These are phyloP conservation scores for Leccinum subspadiceum DNA, from an alignment of 1,284 basidiomycete genomes.

Conservation along the genomic window DNA sequence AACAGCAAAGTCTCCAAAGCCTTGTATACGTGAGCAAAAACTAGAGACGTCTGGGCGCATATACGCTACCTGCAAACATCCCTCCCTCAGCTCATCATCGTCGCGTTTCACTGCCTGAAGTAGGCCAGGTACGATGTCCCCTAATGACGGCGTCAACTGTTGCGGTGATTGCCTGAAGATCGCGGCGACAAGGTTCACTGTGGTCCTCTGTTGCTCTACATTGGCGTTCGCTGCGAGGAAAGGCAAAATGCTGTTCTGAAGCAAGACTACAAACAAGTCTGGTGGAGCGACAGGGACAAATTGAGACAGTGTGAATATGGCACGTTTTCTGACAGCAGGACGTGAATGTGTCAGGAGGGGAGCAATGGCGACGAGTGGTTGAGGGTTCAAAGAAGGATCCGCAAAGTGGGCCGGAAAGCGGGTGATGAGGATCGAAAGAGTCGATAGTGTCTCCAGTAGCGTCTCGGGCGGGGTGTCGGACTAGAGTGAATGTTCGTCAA, in stretches of 20 bases:
- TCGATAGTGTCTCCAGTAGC: constrained; percentile 85
- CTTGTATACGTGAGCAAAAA: constrained; percentile 26
- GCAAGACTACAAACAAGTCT: constrained; percentile 53
- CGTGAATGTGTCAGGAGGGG: constrained; percentile 76
- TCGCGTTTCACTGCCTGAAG: constrained; percentile 65
- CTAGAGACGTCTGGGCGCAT: neutral
- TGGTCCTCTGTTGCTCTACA: constrained; percentile 72
- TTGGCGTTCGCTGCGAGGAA: constrained; percentile 51
- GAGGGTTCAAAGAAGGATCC: constrained; percentile 48
- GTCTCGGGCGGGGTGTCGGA: constrained; percentile 77
- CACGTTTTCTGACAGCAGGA: constrained; percentile 86
- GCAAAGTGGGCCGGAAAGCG: constrained; percentile 80
- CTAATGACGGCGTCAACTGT: constrained; percentile 58
- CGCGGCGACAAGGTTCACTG: constrained; percentile 77
- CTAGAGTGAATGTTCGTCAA: constrained; percentile 37
- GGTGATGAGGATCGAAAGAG: constrained; percentile 86
- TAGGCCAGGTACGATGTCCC: constrained; percentile 65
- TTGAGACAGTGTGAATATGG: constrained; percentile 82
- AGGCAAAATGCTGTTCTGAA: constrained; percentile 60
- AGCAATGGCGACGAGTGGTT: constrained; percentile 71
- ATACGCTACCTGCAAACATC: constrained; percentile 61
- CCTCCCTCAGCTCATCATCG: constrained; percentile 81
- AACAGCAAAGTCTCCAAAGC: constrained; percentile 84
- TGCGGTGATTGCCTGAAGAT: constrained; percentile 71
- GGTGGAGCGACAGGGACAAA: constrained; percentile 70